Evolutionary conservation across 1,284 basidiomycete genomes (phyloP).

Genomic region (Tilletia caries): DNA sequence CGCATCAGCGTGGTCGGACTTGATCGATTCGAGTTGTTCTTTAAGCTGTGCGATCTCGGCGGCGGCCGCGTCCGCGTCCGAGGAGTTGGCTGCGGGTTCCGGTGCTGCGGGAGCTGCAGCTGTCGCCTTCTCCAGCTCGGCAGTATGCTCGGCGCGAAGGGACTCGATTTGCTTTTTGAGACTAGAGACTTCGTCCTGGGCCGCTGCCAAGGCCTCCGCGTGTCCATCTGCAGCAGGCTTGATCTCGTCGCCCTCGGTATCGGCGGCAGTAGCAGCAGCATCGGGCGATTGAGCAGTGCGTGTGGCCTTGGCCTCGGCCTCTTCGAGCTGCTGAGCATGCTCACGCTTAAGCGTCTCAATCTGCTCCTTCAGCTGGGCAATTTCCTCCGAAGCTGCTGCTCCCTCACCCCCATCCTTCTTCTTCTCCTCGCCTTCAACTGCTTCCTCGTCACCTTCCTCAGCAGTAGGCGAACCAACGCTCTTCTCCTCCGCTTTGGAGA

Average conservation of each 20-base stretch:
- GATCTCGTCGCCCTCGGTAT: neutral
- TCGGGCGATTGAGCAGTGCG: neutral
- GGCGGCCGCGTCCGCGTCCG: no score
- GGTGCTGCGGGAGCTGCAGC: conserved; percentile 18
- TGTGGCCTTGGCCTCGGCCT: neutral
- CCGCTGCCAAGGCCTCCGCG: neutral
- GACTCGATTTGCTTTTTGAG: conserved; percentile 30
- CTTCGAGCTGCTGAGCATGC: neutral
- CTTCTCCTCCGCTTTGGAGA: neutral
- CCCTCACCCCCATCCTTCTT: neutral
- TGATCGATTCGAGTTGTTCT: conserved; percentile 31
- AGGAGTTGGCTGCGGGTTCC: neutral
- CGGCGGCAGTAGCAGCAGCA: neutral
- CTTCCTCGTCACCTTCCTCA: neutral
- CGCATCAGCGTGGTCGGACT: conserved; percentile 34
- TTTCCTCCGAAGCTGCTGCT: neutral
- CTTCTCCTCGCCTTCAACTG: neutral
- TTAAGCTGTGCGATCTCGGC: conserved; percentile 30
- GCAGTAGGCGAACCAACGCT: neutral
- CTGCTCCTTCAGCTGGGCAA: neutral
- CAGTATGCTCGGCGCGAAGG: conserved; percentile 33
- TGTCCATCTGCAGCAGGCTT: no score
- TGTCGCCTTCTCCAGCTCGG: conserved; percentile 32
- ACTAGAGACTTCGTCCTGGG: conserved; percentile 25
- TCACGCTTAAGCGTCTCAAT: neutral